phyloP scores from a whole-genome alignment of 306 rosid species.

The Corylus avellana region DNA sequence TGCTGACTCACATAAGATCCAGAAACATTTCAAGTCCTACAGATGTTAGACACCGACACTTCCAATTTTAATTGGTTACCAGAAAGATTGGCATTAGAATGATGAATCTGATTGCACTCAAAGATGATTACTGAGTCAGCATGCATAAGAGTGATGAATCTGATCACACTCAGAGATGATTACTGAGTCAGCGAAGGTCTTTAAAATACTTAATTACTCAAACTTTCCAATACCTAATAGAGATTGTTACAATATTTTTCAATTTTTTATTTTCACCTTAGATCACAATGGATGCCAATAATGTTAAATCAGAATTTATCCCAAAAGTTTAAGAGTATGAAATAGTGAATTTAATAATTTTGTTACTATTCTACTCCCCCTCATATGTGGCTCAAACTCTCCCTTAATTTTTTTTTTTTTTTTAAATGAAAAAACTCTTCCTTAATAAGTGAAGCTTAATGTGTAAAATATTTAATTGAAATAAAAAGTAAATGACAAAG shows the following conservation, averaged over 20 bases:
- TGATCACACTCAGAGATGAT: not conserved
- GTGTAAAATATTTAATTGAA: too few relatives aligned
- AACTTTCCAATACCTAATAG: constrained; percentile 1
- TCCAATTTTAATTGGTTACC: constrained; percentile 3
- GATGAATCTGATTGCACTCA: not conserved
- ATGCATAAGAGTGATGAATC: too few relatives aligned
- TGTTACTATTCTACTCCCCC: too few relatives aligned
- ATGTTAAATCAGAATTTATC: too few relatives aligned
- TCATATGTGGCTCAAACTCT: too few relatives aligned
- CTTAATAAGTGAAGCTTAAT: too few relatives aligned
- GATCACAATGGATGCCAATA: constrained; percentile 14
- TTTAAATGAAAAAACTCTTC: too few relatives aligned
- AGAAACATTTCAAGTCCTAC: not conserved
- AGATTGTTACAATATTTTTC: not conserved
- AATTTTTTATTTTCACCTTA: constrained; percentile 11
- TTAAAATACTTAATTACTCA: constrained; percentile 16
- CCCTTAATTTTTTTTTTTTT: too few relatives aligned
- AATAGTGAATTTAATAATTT: too few relatives aligned
- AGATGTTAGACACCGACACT: not conserved
- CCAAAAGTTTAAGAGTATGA: too few relatives aligned
- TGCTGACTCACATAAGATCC: not conserved
- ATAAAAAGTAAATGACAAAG: too few relatives aligned
- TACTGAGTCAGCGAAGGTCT: constrained; percentile 25
- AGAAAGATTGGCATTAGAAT: constrained; percentile 10
- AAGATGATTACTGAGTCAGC: not conserved